Evolutionary conservation across 2,329 filamentous ascomycete species (phyloP), one percentile per base, ranked within the genome.

Genomic region (Colletotrichum spaethianum): DNA sequence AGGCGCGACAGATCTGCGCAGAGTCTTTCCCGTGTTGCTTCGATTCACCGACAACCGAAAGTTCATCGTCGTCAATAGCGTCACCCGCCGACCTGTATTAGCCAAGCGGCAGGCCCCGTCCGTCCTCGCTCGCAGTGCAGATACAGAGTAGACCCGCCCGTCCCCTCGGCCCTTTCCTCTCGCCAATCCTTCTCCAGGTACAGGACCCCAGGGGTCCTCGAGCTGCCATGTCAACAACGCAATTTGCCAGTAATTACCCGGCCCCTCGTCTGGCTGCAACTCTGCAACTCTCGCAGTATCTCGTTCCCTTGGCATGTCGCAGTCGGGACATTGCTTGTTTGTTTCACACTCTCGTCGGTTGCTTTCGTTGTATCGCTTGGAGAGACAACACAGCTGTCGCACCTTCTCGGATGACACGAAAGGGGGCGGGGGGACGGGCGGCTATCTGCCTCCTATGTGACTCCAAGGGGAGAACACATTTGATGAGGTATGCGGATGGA

Each of bases 261-360:
- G 6, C 33, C 18, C 18, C 18, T 38, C 31, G 33, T 50, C 16
- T 40, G 40, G 28, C 38, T 26, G 63, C 36, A 67, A 33, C 26
- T 52, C 33, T 36, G 11, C 23, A 23, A 18, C 20, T 23, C 9
- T 53, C 28, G 44, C 16, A n/a, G 28, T 23, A n/a, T 28, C 63
- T 48, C 28, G 20, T 42, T 42, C 46, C 50, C 26, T 44, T 48
- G 20, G 53, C 48, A 31, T 46, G 31, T 40, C 11, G 23, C 26
- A 46, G 16, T 33, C 44, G 31, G 46, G 23, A 26, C n/a, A 36
- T 68, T 63, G 48, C 63, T 61, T 57, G 14, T 50, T 62, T 57
- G 64, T 68, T 57, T 71, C 68, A 63, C 42, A 46, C 23, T 44
- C 31, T 36, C 36, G 20, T 57, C 68, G 63, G 63, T 20, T 70